Percentiles rank a stretch among this genome's conserved stretches.
Evolutionary conservation across 768 basidiomycete species (phyloP).

Genomic region (Polyporus arcularius): DNA sequence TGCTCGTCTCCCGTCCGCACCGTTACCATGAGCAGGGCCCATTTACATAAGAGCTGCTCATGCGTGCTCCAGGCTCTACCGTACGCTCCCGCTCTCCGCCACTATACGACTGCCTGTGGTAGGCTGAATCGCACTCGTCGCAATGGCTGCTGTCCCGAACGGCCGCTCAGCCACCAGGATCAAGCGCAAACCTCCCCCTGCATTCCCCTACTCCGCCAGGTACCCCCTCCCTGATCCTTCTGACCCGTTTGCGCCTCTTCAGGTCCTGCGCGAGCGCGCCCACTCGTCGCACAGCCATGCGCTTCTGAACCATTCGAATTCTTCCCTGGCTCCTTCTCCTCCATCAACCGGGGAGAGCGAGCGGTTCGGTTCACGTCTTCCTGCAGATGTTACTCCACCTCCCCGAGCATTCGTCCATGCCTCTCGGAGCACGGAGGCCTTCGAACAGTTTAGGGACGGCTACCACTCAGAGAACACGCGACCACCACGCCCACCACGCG

Average conservation of each 20-base stretch:
- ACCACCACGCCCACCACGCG: conserved; percentile 25
- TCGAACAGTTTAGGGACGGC: conserved; percentile 16
- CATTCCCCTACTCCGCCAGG: conserved; percentile 48
- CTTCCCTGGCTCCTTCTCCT: conserved; percentile 11
- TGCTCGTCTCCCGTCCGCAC: conserved; percentile 10
- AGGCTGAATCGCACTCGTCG: conserved; percentile 9
- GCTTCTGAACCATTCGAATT: conserved; percentile 12
- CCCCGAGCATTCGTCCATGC: conserved; percentile 12
- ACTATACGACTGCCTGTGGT: conserved; percentile 1
- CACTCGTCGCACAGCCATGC: conserved; percentile 36
- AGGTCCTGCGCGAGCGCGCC: conserved; percentile 61
- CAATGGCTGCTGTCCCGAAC: conserved; percentile 9
- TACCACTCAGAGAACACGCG: conserved; percentile 24
- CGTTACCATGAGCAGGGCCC: conserved; percentile 13
- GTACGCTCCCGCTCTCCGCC: conserved; percentile 1
- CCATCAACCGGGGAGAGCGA: conserved; percentile 2
- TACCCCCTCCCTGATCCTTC: conserved; percentile 69
- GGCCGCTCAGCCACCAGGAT: conserved; percentile 25
- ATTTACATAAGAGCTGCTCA: conserved; percentile 17
- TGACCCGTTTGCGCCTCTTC: conserved; percentile 72
- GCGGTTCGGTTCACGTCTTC: background rate
- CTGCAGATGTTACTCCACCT: conserved; percentile 7
- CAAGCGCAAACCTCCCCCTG: conserved; percentile 61
- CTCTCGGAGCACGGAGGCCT: conserved; percentile 10
- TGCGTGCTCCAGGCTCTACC: conserved; percentile 2